Conservation (phyloP, 2,329 filamentous ascomycete genomes). For the Colletotrichum tofieldiae region DNA sequence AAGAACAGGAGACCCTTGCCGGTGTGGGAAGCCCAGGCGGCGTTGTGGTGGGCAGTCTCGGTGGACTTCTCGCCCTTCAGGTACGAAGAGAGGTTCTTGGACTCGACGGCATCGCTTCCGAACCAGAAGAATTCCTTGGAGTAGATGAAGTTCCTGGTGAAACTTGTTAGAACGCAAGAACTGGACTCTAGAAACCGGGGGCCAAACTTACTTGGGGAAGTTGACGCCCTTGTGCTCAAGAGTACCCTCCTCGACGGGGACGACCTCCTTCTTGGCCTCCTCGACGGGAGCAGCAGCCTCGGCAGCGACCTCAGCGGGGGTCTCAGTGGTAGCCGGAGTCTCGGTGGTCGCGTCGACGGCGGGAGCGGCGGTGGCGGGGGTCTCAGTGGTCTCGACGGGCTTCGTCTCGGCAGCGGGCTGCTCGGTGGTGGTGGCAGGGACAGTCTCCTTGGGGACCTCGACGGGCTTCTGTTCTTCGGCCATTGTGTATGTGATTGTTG, state of each 20-base stretch:
- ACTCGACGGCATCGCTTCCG: conserved; percentile 79
- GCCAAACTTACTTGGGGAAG: conserved; percentile 83
- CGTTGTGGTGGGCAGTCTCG: conserved; percentile 81
- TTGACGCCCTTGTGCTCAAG: conserved; percentile 92
- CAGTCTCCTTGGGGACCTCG: conserved; percentile 70
- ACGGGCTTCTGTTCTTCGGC: conserved; percentile 81
- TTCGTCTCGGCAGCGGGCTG: conserved; percentile 58
- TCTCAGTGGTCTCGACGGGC: conserved; percentile 49
- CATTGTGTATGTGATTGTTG: conserved; percentile 68
- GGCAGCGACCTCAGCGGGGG: conserved; percentile 59
- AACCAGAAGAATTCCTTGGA: conserved; percentile 96
- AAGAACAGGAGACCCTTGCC: conserved; percentile 96
- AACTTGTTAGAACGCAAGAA: conserved; percentile 45
- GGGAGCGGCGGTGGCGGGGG: conserved; percentile 53
- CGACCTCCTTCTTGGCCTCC: conserved; percentile 67
- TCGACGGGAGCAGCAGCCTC: conserved; percentile 59
- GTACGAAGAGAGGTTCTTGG: conserved; percentile 82
- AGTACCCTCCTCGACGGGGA: conserved; percentile 85
- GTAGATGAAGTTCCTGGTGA: conserved; percentile 84
- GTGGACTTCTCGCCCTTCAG: conserved; percentile 90
- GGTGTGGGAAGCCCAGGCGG: conserved; percentile 92
- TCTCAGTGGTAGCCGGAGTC: conserved; percentile 53
- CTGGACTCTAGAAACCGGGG: neutral
- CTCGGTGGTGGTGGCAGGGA: conserved; percentile 56
- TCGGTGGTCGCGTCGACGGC: conserved; percentile 58